phyloP scores from a whole-genome alignment of 2,329 filamentous ascomycete species.

The Ophiosphaerella herpotricha region DNA sequence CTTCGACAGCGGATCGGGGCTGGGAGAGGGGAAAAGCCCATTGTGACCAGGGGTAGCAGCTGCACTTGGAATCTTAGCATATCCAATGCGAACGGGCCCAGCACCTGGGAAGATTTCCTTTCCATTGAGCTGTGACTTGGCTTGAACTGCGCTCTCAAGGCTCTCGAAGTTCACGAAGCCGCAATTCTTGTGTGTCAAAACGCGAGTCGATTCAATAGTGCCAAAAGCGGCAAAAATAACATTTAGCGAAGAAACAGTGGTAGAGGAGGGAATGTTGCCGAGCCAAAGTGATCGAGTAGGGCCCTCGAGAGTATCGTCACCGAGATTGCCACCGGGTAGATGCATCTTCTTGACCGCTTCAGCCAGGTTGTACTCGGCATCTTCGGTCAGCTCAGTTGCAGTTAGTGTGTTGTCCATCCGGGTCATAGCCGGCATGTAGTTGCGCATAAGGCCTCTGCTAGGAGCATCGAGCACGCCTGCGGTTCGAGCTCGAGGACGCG shows the following conservation, averaged over 20 bases:
- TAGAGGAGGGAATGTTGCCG: slow-evolving; percentile 95
- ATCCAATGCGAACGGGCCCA: slow-evolving; percentile 93
- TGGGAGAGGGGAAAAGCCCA: slow-evolving; percentile 85
- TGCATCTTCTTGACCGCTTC: slow-evolving; percentile 79
- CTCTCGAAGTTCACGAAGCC: slow-evolving; percentile 98
- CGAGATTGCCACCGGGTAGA: slow-evolving; percentile 62
- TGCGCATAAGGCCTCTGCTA: slow-evolving; percentile 65
- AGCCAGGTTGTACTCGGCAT: slow-evolving; percentile 77
- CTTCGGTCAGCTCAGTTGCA: slow-evolving; percentile 75
- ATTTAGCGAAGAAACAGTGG: slow-evolving; percentile 89
- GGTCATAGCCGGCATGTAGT: slow-evolving; percentile 68
- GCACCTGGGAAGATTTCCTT: slow-evolving; percentile 98
- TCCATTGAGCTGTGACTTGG: slow-evolving; percentile 85
- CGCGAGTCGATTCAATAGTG: slow-evolving; percentile 85
- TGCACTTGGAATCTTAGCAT: slow-evolving; percentile 91
- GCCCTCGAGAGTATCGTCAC: slow-evolving; percentile 82
- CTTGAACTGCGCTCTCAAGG: slow-evolving; percentile 86
- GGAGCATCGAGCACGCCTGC: slow-evolving; percentile 87
- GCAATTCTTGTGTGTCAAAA: slow-evolving; percentile 98
- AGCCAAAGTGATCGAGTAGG: slow-evolving; percentile 96
- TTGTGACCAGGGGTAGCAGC: slow-evolving; percentile 87
- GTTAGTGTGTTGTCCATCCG: slow-evolving; percentile 70
- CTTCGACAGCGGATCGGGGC: slow-evolving; percentile 78
- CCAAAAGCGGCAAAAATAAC: slow-evolving; percentile 97
- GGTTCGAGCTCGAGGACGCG: slow-evolving; percentile 84